Evolutionary conservation across 371 early-diverging fungal genomes (phyloP).

Genomic region (Mortierella sp.): DNA sequence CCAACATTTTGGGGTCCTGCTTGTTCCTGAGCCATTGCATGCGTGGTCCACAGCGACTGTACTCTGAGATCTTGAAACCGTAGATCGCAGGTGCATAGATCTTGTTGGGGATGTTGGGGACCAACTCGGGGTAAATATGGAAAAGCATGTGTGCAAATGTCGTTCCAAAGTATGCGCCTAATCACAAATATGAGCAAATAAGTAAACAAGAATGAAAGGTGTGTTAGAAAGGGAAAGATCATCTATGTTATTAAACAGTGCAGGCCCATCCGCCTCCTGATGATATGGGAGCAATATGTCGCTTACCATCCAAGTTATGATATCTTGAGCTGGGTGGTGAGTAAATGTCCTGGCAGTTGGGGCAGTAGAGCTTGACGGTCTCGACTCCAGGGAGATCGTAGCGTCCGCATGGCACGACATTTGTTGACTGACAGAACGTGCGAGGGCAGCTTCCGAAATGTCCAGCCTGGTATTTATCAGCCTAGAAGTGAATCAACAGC

Average conservation of each 20-base stretch:
- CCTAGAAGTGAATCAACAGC: conserved; percentile 53
- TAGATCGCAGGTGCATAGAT: conserved; percentile 85
- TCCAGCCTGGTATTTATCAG: conserved; percentile 78
- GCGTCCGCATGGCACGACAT: conserved; percentile 87
- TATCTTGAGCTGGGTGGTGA: conserved; percentile 82
- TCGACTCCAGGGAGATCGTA: conserved; percentile 77
- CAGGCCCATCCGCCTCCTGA: neutral
- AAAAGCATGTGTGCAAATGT: conserved; percentile 96
- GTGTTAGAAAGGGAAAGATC: neutral
- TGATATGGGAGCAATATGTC: too few species aligned
- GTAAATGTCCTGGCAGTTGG: conserved; percentile 90
- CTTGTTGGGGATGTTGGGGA: conserved; percentile 63
- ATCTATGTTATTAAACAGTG: neutral
- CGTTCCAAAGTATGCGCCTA: conserved; percentile 95
- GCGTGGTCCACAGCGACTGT: conserved; percentile 71
- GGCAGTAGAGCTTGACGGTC: conserved; percentile 84
- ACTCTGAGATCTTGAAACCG: conserved; percentile 82
- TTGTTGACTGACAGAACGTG: conserved; percentile 80
- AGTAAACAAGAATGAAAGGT: conserved; percentile 18
- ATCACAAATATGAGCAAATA: neutral
- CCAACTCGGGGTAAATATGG: conserved; percentile 83
- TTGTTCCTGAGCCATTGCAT: conserved; percentile 84
- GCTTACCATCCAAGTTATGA: conserved; percentile 84
- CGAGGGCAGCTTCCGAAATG: conserved; percentile 92
- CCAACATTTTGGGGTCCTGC: conserved; percentile 37